Conservation (phyloP, 129 eudicot species). For the Pulicaria dysenterica region DNA sequence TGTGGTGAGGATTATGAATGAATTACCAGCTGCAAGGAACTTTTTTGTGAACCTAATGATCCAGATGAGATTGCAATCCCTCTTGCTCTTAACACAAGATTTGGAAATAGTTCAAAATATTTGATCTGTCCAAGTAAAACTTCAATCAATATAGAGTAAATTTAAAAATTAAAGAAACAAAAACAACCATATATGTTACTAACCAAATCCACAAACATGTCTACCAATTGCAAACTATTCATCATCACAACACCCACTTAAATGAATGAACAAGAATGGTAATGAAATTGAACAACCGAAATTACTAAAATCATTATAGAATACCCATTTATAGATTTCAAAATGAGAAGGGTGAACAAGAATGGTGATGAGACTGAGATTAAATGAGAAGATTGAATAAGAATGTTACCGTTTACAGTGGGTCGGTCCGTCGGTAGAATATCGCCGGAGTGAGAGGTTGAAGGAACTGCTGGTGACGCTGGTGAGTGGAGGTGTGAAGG, state of each 20-base stretch:
- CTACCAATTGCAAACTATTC: constrained; percentile 53
- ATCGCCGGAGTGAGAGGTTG: no score
- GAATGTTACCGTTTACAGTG: no score
- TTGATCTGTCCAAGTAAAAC: constrained; percentile 47
- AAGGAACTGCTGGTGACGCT: no score
- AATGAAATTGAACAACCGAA: no score
- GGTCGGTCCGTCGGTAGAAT: no score
- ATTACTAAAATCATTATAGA: no score
- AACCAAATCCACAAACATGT: constrained; percentile 64
- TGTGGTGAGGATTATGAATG: neutral
- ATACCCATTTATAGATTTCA: no score
- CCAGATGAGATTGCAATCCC: constrained; percentile 54
- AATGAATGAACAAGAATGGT: no score
- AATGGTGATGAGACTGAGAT: no score
- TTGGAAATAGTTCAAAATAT: constrained; percentile 60
- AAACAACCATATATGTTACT: neutral
- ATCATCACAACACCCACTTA: constrained; percentile 64
- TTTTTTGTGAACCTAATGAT: constrained; percentile 46
- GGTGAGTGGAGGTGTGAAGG: no score
- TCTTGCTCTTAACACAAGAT: constrained; percentile 53
- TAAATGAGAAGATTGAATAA: no score
- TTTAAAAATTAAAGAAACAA: neutral
- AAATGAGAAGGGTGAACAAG: no score
- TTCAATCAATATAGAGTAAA: constrained; percentile 9
- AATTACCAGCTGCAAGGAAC: constrained; percentile 63